A percentile compares a stretch with the other conserved stretches of the same genome.
These are phyloP conservation scores for Wakefieldia striispora DNA, from an alignment of 768 basidiomycete species.

Conservation along the genomic window DNA sequence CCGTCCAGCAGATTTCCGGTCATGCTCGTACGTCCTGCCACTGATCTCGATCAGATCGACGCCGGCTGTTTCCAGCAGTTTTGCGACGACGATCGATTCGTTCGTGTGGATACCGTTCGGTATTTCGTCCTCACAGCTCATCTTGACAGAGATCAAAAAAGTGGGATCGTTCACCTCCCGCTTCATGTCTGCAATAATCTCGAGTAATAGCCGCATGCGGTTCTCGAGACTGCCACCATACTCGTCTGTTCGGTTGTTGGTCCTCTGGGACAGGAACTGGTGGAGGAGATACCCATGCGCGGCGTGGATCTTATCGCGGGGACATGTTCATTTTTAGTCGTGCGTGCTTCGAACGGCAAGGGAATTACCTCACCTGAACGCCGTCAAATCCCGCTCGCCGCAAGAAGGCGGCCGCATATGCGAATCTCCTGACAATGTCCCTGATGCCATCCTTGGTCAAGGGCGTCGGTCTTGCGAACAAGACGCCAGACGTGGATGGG, in stretches of 20 bases:
- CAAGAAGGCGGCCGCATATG: slow-evolving; percentile 52
- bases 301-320: slow-evolving; percentile 35
- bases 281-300: slow-evolving; percentile 46
- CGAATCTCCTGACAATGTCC: slow-evolving; percentile 50
- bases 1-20: not conserved
- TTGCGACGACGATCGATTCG: slow-evolving; percentile 31
- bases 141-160: slow-evolving; percentile 35
- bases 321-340: too few species aligned
- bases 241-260: slow-evolving; percentile 50
- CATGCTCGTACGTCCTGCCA: slow-evolving; percentile 37
- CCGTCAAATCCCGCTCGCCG: slow-evolving; percentile 67
- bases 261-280: slow-evolving; percentile 44
- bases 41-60: slow-evolving; percentile 43
- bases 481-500: slow-evolving; percentile 31
- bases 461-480: slow-evolving; percentile 32
- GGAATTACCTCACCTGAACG: slow-evolving; percentile 37
- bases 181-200: slow-evolving; percentile 45
- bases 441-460: slow-evolving; percentile 48
- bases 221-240: slow-evolving; percentile 58
- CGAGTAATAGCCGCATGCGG: slow-evolving; percentile 46
- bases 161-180: slow-evolving; percentile 33
- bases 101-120: slow-evolving; percentile 31
- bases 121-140: slow-evolving; percentile 30
- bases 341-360: too few species aligned
- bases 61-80: slow-evolving; percentile 32